A percentile compares a stretch with the other conserved stretches of the same genome.
Evolutionary conservation across 1,284 basidiomycete genomes (phyloP).

Genomic region (Violaceomyces palustris): DNA sequence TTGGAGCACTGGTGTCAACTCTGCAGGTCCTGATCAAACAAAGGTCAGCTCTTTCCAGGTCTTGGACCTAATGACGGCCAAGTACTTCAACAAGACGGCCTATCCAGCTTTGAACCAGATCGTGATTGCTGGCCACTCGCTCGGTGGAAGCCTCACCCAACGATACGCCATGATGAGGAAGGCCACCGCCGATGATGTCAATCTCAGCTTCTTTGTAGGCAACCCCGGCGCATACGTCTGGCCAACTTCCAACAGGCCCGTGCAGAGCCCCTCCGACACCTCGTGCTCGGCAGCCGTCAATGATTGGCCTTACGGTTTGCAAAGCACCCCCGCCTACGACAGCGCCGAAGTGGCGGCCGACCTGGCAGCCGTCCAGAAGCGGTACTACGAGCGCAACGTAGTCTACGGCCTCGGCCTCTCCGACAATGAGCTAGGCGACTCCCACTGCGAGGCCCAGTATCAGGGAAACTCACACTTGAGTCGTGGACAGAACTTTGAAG

Average conservation of each 20-base stretch:
- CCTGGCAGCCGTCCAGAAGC: constrained; percentile 10
- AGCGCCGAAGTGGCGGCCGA: constrained; percentile 6
- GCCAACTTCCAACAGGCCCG: constrained; percentile 24
- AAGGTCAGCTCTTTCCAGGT: constrained; percentile 29
- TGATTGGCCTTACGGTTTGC: constrained; percentile 23
- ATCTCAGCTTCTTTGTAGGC: constrained; percentile 35
- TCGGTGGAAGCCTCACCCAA: constrained; percentile 39
- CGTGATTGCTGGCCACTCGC: constrained; percentile 42
- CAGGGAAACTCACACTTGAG: constrained; percentile 36
- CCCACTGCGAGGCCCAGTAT: constrained; percentile 40
- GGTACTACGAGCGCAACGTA: constrained; percentile 30
- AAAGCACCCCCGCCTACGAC: constrained; percentile 16
- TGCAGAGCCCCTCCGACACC: constrained; percentile 11
- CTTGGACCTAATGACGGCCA: constrained; percentile 34
- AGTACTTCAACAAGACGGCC: constrained; percentile 34
- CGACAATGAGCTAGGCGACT: constrained; percentile 39
- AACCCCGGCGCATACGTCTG: constrained; percentile 41
- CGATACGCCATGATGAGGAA: constrained; percentile 46
- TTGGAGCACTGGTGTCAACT: constrained; percentile 28
- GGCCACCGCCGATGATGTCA: constrained; percentile 12
- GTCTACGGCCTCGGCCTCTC: constrained; percentile 32
- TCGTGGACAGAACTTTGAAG: constrained; percentile 38
- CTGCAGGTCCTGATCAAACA: constrained; percentile 22
- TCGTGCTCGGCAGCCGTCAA: constrained; percentile 13
- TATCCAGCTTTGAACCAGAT: constrained; percentile 41